Evolutionary conservation across 768 basidiomycete species (phyloP).

Genomic region (Pisolithus marmoratus): DNA sequence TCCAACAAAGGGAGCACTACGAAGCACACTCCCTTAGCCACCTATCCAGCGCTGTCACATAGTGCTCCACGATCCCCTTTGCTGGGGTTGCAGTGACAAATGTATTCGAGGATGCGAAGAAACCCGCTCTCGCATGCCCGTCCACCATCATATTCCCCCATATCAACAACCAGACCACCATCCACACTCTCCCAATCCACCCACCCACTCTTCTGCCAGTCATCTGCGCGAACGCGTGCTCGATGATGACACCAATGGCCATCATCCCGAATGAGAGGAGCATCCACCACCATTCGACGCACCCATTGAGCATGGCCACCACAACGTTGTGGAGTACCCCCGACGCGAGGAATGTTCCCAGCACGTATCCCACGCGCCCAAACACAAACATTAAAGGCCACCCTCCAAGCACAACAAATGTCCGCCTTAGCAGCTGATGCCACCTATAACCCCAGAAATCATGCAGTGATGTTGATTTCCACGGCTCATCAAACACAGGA

Average conservation of each 20-base stretch:
- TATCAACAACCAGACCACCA: slow-evolving; percentile 20
- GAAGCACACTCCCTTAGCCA: slow-evolving; percentile 7
- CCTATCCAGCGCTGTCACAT: slow-evolving; percentile 7
- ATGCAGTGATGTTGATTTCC: slow-evolving; percentile 29
- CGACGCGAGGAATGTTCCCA: slow-evolving; percentile 55
- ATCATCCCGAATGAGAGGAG: slow-evolving; percentile 50
- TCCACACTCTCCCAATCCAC: slow-evolving; percentile 30
- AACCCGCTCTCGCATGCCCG: slow-evolving; percentile 11
- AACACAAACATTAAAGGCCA: slow-evolving; percentile 29
- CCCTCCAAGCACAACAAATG: slow-evolving; percentile 28
- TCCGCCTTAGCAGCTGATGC: slow-evolving; percentile 32
- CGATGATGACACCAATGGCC: slow-evolving; percentile 45
- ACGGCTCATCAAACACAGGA: slow-evolving; percentile 29
- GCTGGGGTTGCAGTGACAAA: slow-evolving; percentile 7
- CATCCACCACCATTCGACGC: slow-evolving; percentile 37
- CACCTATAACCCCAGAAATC: slow-evolving; percentile 36
- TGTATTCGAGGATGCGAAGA: slow-evolving; percentile 5
- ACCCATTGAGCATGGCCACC: slow-evolving; percentile 44
- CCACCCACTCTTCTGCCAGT: slow-evolving; percentile 28
- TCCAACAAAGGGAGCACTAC: neutral
- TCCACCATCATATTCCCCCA: slow-evolving; percentile 23
- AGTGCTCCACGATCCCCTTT: slow-evolving; percentile 6
- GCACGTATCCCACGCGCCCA: slow-evolving; percentile 42
- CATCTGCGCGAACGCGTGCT: slow-evolving; percentile 23
- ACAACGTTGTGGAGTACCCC: slow-evolving; percentile 50